Conservation (phyloP, 768 basidiomycete species). For the Tylopilus intermedius region DNA sequence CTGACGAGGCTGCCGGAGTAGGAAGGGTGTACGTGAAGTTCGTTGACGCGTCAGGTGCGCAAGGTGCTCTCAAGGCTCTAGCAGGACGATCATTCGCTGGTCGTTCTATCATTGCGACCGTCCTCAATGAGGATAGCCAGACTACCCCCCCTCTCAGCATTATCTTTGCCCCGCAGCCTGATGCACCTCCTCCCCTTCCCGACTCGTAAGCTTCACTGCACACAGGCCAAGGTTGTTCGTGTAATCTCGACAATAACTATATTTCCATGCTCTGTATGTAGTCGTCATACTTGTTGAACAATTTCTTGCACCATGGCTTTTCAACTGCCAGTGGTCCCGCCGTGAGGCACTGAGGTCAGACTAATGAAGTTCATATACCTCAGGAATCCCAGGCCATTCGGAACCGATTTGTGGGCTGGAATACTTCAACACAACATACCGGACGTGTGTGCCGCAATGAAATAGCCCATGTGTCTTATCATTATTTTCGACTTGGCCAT, state of each 20-base stretch:
- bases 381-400: too few species aligned
- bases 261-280: conserved; percentile 22
- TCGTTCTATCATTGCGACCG: conserved; percentile 79
- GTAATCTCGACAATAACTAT: conserved; percentile 14
- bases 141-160: conserved; percentile 77
- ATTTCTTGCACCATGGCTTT: background rate
- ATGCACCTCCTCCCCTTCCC: conserved; percentile 75
- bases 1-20: conserved; percentile 88
- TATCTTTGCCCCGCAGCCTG: conserved; percentile 81
- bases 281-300: conserved; percentile 2
- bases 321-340: background rate
- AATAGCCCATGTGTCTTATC: too few species aligned
- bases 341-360: background rate
- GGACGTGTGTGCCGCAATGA: too few species aligned
- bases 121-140: conserved; percentile 78
- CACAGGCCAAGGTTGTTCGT: conserved; percentile 4
- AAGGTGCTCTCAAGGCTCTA: conserved; percentile 72
- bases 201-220: conserved; percentile 18
- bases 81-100: conserved; percentile 89
- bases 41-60: conserved; percentile 53
- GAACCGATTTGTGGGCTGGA: too few species aligned
- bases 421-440: too few species aligned
- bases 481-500: too few species aligned
- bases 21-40: conserved; percentile 96
- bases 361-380: background rate